Base-by-base conservation (phyloP, 176 grass and related monocot species). In the Carex littledalei region DNA sequence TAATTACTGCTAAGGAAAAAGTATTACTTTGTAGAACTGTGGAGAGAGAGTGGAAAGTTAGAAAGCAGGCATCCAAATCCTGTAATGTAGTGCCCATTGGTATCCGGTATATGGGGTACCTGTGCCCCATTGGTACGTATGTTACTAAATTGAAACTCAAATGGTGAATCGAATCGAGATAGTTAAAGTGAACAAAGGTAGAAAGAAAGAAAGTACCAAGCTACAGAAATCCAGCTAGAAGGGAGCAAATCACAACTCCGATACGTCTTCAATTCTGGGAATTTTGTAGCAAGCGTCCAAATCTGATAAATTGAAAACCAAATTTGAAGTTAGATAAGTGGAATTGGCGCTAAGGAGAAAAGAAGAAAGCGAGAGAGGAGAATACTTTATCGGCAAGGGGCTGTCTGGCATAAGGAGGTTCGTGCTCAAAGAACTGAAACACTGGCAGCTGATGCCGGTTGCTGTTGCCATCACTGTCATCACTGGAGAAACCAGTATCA, bases 71-170 rank as follows among this genome's bases (percentile, higher is more conserved):
- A 84, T 97, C 94, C 78, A 90, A 88, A 73, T 93, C 86, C 84
- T 87, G 89, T 47, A 93, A 85, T 37, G 89, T 97, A 24, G 89
- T 86, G 64, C 94, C 93, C 63, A 83, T 92, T 5, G 93, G 90
- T 95, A 95, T 95, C 83, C 93, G 78, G 85, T 95, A 92, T 85
- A 95, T 90, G n/a, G 90, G 90, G 71, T 97, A 93, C 91, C 91
- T 97, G 87, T 53, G 73, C 13, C 39, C 26, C 72, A 84, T 53
- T 85, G 45, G 6, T 87, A 78, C 75, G 68, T 29, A 78, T 80
- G 68, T 41, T 47, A 75, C 29, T 72, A 80, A 65, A 63, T 57
- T 59, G 56, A 76, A 72, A 79, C 2, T 55, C 22, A 17, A 54
- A 86, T 63, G 37, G 14, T 63, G 37, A 74, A 47, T 58, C 81